These are phyloP conservation scores for Aegilops umbellulata DNA, from an alignment of 176 grass and related monocot species.

Conservation along the genomic window DNA sequence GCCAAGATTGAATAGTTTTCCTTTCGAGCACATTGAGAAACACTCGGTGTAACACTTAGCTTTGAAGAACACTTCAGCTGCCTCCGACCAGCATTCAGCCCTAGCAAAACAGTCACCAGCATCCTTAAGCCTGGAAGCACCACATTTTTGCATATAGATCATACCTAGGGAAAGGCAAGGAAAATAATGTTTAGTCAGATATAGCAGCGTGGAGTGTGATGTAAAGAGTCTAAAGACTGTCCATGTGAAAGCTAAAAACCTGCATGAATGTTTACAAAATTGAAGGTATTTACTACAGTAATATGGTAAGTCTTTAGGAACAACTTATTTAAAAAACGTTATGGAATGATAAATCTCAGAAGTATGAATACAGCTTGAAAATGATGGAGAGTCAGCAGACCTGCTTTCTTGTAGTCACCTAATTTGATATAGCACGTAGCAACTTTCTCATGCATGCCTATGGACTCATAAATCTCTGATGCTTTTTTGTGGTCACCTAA, in stretches of 20 bases:
- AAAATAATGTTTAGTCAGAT: not conserved
- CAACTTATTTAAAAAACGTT: not conserved
- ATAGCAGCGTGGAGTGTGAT: not conserved
- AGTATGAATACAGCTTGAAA: not conserved
- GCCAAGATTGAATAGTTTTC: slow-evolving; percentile 44
- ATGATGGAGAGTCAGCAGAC: slow-evolving; percentile 15
- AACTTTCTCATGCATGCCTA: slow-evolving; percentile 63
- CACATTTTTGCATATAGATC: slow-evolving; percentile 67
- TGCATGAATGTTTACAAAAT: not conserved
- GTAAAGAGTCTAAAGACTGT: not conserved
- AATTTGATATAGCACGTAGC: slow-evolving; percentile 75
- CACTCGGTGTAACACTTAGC: slow-evolving; percentile 62
- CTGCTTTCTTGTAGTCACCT: slow-evolving; percentile 64
- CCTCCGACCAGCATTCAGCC: slow-evolving; percentile 44
- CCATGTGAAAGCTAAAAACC: not conserved
- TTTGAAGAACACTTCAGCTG: slow-evolving; percentile 65
- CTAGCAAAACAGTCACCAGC: slow-evolving; percentile 61
- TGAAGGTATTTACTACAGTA: not conserved
- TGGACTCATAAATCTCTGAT: slow-evolving; percentile 70
- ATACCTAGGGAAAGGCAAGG: slow-evolving; percentile 42
- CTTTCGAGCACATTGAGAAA: slow-evolving; percentile 55
- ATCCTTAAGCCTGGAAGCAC: slow-evolving; percentile 58
- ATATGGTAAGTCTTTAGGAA: not conserved
- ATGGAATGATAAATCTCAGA: not conserved
- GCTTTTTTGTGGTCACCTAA: slow-evolving; percentile 50